These are phyloP conservation scores for Ammopiptanthus mongolicus DNA, from an alignment of 306 rosid genomes.

Conservation along the genomic window DNA sequence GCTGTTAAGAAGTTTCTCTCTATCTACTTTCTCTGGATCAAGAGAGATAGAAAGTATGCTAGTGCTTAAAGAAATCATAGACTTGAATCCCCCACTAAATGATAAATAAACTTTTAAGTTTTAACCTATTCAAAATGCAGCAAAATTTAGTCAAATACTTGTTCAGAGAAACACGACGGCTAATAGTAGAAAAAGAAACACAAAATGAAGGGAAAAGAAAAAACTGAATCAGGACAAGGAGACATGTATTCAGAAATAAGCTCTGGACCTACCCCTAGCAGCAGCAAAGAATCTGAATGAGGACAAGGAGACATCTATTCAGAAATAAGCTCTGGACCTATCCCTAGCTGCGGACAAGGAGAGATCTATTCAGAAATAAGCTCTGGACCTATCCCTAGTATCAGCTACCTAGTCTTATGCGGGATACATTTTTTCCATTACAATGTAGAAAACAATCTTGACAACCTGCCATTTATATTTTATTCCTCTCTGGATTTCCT, in stretches of 20 bases:
- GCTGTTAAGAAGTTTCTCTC: background rate
- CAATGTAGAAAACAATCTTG: constrained; percentile 14
- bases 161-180: background rate
- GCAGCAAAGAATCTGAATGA: background rate
- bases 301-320: background rate
- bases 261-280: background rate
- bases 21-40: background rate
- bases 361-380: background rate
- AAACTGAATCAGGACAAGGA: background rate
- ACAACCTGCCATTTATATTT: constrained; percentile 8
- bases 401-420: constrained; percentile 3
- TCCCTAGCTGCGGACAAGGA: background rate
- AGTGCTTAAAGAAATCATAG: constrained; percentile 9
- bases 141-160: background rate
- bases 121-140: background rate
- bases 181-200: background rate
- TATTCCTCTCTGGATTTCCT: background rate
- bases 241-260: constrained; percentile 1
- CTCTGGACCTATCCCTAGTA: background rate
- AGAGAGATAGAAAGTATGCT: background rate
- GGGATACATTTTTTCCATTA: background rate
- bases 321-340: background rate
- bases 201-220: background rate
- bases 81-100: background rate
- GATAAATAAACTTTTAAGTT: background rate